A percentile compares a stretch with the other conserved stretches of the same genome.
These are phyloP conservation scores for Claviceps sp. DNA, from an alignment of 2,329 filamentous ascomycete genomes.

Conservation along the genomic window DNA sequence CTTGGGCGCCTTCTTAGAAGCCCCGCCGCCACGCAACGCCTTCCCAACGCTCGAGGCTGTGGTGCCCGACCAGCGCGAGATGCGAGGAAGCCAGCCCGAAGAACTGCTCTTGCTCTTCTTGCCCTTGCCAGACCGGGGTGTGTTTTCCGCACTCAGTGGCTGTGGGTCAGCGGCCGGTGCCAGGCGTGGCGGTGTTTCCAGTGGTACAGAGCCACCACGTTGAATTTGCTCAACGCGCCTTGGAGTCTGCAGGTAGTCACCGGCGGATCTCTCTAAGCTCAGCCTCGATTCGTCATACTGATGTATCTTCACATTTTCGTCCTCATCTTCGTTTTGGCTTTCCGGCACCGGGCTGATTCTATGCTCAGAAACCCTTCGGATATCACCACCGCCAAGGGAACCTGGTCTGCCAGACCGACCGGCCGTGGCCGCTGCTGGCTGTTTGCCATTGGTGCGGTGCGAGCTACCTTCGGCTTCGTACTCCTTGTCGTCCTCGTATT, in stretches of 20 bases:
- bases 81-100: slow-evolving; percentile 72
- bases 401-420: slow-evolving; percentile 32
- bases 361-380: slow-evolving; percentile 54
- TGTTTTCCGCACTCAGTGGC: slow-evolving; percentile 60
- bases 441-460: slow-evolving; percentile 51
- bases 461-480: slow-evolving; percentile 81
- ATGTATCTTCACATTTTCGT: slow-evolving; percentile 71
- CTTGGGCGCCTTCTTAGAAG: slow-evolving; percentile 42
- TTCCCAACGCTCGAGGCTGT: slow-evolving; percentile 78
- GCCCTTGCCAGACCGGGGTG: slow-evolving; percentile 57
- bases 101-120: slow-evolving; percentile 87
- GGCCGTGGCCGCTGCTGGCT: slow-evolving; percentile 63
- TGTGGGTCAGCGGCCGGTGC: slow-evolving; percentile 23
- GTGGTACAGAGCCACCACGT: slow-evolving; percentile 39
- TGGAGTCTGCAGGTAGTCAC: slow-evolving; percentile 46
- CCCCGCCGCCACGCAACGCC: slow-evolving; percentile 56
- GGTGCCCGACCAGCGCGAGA: slow-evolving; percentile 94
- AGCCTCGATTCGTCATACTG: slow-evolving; percentile 38
- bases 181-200: slow-evolving; percentile 46
- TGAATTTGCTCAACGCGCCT: slow-evolving; percentile 31
- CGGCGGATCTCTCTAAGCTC: slow-evolving; percentile 19
- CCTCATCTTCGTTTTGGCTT: slow-evolving; percentile 61
- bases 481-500: slow-evolving; percentile 56
- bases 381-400: slow-evolving; percentile 28
- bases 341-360: slow-evolving; percentile 86